Percentiles rank a stretch among this genome's conserved stretches.
Evolutionary conservation across 805 yeast genomes (phyloP).

Genomic region (Pichia kluyveri): DNA sequence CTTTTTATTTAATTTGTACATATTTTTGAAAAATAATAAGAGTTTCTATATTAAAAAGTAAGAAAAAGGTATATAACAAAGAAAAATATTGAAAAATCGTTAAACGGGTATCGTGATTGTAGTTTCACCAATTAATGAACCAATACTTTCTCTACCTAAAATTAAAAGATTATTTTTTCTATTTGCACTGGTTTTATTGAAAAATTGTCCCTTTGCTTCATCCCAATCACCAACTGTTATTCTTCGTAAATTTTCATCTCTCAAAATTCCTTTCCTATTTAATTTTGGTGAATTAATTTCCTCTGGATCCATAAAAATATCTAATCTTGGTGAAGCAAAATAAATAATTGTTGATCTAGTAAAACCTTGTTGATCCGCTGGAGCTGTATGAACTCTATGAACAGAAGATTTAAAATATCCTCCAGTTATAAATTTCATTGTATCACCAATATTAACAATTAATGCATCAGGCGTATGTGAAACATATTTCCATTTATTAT

Average conservation of each 20-base stretch:
- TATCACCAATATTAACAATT: constrained; percentile 34
- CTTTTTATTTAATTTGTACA: no score
- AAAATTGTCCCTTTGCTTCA: constrained; percentile 36
- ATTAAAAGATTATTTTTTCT: constrained; percentile 9
- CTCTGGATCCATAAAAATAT: constrained; percentile 34
- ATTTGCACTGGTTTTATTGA: constrained; percentile 29
- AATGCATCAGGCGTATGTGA: constrained; percentile 30
- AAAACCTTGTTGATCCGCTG: constrained; percentile 29
- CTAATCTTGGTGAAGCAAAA: constrained; percentile 31
- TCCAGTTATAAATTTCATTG: constrained; percentile 34
- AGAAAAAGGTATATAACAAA: no score
- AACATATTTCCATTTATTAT: constrained; percentile 33
- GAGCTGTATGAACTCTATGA: constrained; percentile 41
- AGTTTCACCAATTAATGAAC: constrained; percentile 11
- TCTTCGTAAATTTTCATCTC: constrained; percentile 22
- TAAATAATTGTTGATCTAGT: constrained; percentile 34
- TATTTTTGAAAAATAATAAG: no score
- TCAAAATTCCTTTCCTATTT: constrained; percentile 24
- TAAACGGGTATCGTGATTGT: background rate
- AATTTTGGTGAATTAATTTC: constrained; percentile 30
- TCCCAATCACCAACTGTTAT: constrained; percentile 36
- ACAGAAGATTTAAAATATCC: constrained; percentile 38
- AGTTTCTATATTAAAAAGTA: no score
- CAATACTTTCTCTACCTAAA: constrained; percentile 15
- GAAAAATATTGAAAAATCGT: no score